Base-by-base conservation (phyloP, 768 basidiomycete genomes). In the Amyloporia xantha region DNA sequence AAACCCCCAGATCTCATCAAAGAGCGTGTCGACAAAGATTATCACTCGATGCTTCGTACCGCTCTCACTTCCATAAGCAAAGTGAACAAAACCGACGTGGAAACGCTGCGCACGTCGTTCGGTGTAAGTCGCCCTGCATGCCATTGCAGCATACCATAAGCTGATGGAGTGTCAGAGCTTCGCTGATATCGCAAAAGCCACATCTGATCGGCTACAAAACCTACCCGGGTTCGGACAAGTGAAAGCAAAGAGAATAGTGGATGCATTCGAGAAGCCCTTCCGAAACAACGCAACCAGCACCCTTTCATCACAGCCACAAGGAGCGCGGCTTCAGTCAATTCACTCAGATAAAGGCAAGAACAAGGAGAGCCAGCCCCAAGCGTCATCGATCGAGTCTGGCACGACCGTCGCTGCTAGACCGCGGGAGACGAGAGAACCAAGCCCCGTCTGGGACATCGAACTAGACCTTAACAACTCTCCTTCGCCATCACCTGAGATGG, bases 81-180 rank as follows among this genome's bases (percentile, higher is more conserved):
- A 57, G 91, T 99, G 53, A 98, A 98, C 68, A 96, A 95, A 73
- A 98, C 95, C 3, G 96, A 99, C 59, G 91, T 94, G 1, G 83
- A 91, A 67, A 98, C 95, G 3, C 71, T 99, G 36, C 79, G 89
- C 19, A 84, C 85, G 2, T 86, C 91, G n/a, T 84, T 94, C 57
- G 94, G 93, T 28, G 95, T 97, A 69, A 49, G 84, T 73, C 25
- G n/a, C n/a, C n/a, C n/a, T n/a, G n/a, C n/a, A n/a, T n/a, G n/a
- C n/a, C n/a, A n/a, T n/a, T n/a, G n/a, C n/a, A n/a, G n/a, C n/a
- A n/a, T n/a, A n/a, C n/a, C n/a, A n/a, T n/a, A n/a, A n/a, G n/a
- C n/a, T n/a, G n/a, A n/a, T n/a, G n/a, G n/a, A n/a, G n/a, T 19
- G 19, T 10, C 59, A 97, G 94, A 93, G 88, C 59, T 91, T 98